Conservation (phyloP, 75 land plant species). For the Cryptomeria japonica region DNA sequence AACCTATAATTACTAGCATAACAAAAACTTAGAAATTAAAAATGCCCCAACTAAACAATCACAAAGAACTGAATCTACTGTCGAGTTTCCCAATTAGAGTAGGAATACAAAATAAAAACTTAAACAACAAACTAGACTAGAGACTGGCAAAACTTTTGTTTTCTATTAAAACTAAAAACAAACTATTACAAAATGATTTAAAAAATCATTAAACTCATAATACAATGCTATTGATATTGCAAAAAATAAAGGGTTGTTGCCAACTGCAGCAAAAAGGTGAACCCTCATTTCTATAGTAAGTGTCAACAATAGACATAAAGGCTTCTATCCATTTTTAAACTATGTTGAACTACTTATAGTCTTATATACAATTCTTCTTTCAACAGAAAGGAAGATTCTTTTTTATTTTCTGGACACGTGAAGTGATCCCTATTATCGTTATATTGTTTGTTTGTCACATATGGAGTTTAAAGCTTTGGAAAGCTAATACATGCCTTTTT, state of each 20-base stretch:
- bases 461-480: background rate
- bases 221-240: too few relatives aligned
- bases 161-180: too few relatives aligned
- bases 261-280: constrained; percentile 63
- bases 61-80: too few relatives aligned
- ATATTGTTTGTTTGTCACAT: background rate
- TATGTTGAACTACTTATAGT: background rate
- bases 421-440: background rate
- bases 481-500: background rate
- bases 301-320: background rate
- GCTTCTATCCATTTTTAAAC: background rate
- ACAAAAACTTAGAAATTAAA: too few relatives aligned
- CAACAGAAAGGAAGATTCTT: background rate
- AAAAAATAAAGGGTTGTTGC: constrained; percentile 31
- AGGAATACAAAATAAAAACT: too few relatives aligned
- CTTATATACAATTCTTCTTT: background rate
- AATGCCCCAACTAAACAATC: too few relatives aligned
- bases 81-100: too few relatives aligned
- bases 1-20: background rate
- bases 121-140: too few relatives aligned
- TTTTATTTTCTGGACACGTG: background rate
- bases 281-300: constrained; percentile 81
- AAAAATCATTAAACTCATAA: too few relatives aligned
- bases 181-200: too few relatives aligned
- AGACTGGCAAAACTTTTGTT: too few relatives aligned